These are phyloP conservation scores for Collybia sordida DNA, from an alignment of 768 basidiomycete genomes.

Conservation along the genomic window DNA sequence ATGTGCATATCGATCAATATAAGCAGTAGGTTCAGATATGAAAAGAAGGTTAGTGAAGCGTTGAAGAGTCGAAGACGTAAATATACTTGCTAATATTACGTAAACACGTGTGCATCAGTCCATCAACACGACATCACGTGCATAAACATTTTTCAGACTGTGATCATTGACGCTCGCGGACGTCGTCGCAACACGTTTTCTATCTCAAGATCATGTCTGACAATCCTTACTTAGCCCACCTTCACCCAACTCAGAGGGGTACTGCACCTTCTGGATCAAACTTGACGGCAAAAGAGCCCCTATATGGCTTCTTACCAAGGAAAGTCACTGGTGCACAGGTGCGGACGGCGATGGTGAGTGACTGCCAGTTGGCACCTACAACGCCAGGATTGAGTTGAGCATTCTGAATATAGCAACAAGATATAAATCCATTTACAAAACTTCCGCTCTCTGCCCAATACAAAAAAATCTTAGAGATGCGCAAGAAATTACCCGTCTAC, in stretches of 20 bases:
- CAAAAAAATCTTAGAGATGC: constrained; percentile 78
- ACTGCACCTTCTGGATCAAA: constrained; percentile 16
- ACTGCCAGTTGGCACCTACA: not conserved
- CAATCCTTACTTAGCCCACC: constrained; percentile 58
- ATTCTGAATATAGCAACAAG: constrained; percentile 56
- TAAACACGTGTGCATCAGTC: no score
- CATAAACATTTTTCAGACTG: no score
- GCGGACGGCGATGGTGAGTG: constrained; percentile 65
- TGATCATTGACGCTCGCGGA: no score
- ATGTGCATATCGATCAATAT: no score
- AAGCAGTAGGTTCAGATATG: no score
- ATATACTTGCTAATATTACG: no score
- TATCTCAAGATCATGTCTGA: constrained; percentile 16
- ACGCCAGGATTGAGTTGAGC: constrained; percentile 6
- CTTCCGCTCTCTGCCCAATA: constrained; percentile 75
- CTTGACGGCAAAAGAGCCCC: constrained; percentile 45
- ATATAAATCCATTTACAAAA: constrained; percentile 88
- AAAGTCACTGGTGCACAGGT: constrained; percentile 67
- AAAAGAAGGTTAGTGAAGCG: no score
- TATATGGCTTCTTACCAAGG: constrained; percentile 74
- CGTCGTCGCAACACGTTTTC: no score
- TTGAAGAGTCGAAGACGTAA: no score
- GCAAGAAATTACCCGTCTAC: constrained; percentile 90
- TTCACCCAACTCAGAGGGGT: constrained; percentile 31
- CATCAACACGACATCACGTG: no score